A percentile compares a stretch with the other conserved stretches of the same genome.
These are phyloP conservation scores for Alternaria hordeiaustralica DNA, from an alignment of 2,329 filamentous ascomycete species.

Conservation along the genomic window DNA sequence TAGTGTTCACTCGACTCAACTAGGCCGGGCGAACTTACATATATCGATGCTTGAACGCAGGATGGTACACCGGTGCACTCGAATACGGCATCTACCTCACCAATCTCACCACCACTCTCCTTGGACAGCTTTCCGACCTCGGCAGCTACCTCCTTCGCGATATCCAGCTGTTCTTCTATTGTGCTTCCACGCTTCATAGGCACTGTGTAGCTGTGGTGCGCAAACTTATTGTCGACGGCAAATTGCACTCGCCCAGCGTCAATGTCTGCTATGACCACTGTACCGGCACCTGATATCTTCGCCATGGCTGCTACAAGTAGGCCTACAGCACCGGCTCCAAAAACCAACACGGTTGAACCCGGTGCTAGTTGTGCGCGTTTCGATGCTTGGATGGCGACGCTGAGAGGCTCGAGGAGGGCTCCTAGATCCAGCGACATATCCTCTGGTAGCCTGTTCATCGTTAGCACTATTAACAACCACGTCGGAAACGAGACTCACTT, in stretches of 20 bases:
- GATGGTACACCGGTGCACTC: constrained; percentile 79
- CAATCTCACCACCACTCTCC: constrained; percentile 42
- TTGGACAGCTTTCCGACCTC: constrained; percentile 49
- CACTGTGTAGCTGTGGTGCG: constrained; percentile 54
- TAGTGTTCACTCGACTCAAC: background rate
- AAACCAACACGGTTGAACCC: constrained; percentile 61
- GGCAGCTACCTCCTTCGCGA: constrained; percentile 58
- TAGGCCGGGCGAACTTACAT: constrained; percentile 51
- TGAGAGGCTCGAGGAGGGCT: constrained; percentile 66
- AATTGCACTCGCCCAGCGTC: constrained; percentile 64
- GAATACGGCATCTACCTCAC: constrained; percentile 72
- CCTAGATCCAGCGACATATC: constrained; percentile 62
- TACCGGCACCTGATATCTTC: constrained; percentile 59
- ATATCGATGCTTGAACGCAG: constrained; percentile 77
- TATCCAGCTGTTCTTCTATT: constrained; percentile 61
- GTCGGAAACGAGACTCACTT: constrained; percentile 39
- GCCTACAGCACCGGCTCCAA: constrained; percentile 68
- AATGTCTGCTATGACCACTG: constrained; percentile 67
- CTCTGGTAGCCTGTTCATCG: constrained; percentile 53
- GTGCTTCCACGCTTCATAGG: constrained; percentile 55
- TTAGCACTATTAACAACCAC: constrained; percentile 5
- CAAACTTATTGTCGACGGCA: constrained; percentile 59
- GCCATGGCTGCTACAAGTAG: constrained; percentile 65
- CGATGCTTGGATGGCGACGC: constrained; percentile 66
- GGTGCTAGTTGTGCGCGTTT: constrained; percentile 58